Evolutionary conservation across 805 yeast genomes (phyloP).

Genomic region (Nakazawaea wyomingensis): DNA sequence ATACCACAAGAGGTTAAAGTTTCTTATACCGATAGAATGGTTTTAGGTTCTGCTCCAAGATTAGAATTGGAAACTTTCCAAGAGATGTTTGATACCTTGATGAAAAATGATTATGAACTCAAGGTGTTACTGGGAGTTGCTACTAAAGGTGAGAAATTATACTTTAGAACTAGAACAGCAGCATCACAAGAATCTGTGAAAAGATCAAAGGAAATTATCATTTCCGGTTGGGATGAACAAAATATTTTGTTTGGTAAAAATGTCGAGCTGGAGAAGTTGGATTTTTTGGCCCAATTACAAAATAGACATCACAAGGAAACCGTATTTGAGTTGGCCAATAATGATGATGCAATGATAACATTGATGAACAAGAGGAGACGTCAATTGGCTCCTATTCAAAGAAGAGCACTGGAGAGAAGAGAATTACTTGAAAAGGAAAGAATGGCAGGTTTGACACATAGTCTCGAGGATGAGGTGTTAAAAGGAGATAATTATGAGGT

Average conservation of each 20-base stretch:
- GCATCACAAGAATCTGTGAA: conserved; percentile 86
- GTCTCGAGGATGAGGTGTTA: conserved; percentile 68
- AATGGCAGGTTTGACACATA: conserved; percentile 66
- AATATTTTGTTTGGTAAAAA: conserved; percentile 76
- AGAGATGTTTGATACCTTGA: conserved; percentile 62
- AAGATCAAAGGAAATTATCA: conserved; percentile 72
- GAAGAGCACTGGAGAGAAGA: conserved; percentile 65
- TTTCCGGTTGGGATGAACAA: conserved; percentile 84
- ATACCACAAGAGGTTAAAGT: conserved; percentile 50
- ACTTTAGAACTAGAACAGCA: conserved; percentile 75
- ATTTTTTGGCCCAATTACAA: conserved; percentile 64
- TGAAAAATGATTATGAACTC: conserved; percentile 65
- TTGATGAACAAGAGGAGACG: conserved; percentile 83
- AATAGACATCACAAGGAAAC: conserved; percentile 78
- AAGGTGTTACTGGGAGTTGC: conserved; percentile 64
- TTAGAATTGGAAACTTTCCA: conserved; percentile 59
- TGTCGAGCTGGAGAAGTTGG: conserved; percentile 65
- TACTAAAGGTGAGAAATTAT: conserved; percentile 80
- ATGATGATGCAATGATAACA: conserved; percentile 65
- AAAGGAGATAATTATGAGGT: conserved; percentile 40
- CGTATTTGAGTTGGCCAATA: conserved; percentile 82
- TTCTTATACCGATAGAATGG: conserved; percentile 69
- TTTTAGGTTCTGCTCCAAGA: conserved; percentile 81
- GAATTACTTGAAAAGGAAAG: conserved; percentile 69
- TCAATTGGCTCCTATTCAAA: conserved; percentile 85